Evolutionary conservation across 192 early-diverging fungal genomes (phyloP).

Genomic region (Backusella morwellensis): DNA sequence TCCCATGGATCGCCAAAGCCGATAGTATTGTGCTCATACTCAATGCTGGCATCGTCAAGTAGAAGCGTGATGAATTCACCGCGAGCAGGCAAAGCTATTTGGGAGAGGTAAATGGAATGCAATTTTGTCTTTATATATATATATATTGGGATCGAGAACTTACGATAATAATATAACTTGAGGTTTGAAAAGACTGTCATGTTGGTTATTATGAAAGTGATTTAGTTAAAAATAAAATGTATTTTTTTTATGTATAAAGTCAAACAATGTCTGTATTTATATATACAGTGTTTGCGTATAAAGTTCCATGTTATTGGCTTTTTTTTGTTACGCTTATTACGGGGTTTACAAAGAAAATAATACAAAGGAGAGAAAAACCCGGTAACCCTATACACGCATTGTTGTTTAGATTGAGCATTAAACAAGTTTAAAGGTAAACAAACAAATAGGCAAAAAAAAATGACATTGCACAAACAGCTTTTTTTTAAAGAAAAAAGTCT

Average conservation of each 20-base stretch:
- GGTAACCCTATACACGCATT: no score
- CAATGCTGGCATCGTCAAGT: neutral
- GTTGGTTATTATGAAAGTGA: neutral
- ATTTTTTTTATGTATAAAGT: no score
- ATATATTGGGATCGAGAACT: neutral
- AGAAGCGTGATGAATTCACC: neutral
- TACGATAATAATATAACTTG: neutral
- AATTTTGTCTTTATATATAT: neutral
- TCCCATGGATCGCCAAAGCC: neutral
- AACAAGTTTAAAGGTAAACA: no score
- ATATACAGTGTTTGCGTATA: no score
- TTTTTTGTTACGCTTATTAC: no score
- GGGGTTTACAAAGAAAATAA: no score
- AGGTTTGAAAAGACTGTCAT: neutral
- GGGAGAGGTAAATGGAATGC: neutral
- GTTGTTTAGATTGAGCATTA: neutral
- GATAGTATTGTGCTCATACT: neutral
- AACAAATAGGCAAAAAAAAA: neutral
- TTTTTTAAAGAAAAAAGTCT: neutral
- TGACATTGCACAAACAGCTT: neutral
- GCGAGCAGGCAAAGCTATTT: neutral
- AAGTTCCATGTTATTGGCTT: no score
- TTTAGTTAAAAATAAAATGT: neutral
- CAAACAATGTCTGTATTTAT: no score
- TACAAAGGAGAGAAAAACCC: no score